phyloP scores from a whole-genome alignment of 768 basidiomycete genomes.

The Podaxis carcinomalis region DNA sequence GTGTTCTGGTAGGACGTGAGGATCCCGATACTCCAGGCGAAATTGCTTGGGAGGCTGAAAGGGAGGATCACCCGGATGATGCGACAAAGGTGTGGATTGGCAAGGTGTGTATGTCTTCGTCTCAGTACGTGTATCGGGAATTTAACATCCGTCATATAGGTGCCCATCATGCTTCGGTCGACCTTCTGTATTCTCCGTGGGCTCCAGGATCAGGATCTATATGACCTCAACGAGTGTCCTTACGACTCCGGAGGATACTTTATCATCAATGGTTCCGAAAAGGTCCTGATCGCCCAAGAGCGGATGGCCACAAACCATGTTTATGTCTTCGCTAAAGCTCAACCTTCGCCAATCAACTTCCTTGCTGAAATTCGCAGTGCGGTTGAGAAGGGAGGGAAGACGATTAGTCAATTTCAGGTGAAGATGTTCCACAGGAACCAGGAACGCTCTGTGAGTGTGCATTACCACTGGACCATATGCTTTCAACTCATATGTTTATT shows the following conservation, averaged over 20 bases:
- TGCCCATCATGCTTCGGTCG: constrained; percentile 96
- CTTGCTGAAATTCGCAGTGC: constrained; percentile 96
- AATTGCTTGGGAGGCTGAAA: constrained; percentile 70
- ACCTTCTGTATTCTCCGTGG: constrained; percentile 90
- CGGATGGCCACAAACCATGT: constrained; percentile 99
- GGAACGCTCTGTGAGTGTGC: constrained; percentile 72
- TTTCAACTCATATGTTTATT: constrained; percentile 7
- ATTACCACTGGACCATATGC: not conserved
- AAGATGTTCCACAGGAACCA: constrained; percentile 93
- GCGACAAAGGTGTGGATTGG: constrained; percentile 90
- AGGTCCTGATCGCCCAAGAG: constrained; percentile 99
- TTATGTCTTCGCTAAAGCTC: constrained; percentile 97
- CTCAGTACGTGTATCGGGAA: not conserved
- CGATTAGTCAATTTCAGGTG: constrained; percentile 95
- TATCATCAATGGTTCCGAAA: constrained; percentile 99
- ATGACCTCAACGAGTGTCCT: constrained; percentile 95
- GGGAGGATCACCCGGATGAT: constrained; percentile 59
- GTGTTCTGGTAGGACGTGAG: constrained; percentile 73
- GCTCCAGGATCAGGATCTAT: constrained; percentile 75
- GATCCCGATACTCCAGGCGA: constrained; percentile 84
- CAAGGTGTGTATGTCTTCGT: constrained; percentile 51
- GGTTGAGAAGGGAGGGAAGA: constrained; percentile 97
- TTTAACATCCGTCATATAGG: constrained; percentile 43
- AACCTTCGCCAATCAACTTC: constrained; percentile 93
- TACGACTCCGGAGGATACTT: constrained; percentile 99